phyloP scores from a whole-genome alignment of 108 stramenopile species.

The Nannochloropsis salina region DNA sequence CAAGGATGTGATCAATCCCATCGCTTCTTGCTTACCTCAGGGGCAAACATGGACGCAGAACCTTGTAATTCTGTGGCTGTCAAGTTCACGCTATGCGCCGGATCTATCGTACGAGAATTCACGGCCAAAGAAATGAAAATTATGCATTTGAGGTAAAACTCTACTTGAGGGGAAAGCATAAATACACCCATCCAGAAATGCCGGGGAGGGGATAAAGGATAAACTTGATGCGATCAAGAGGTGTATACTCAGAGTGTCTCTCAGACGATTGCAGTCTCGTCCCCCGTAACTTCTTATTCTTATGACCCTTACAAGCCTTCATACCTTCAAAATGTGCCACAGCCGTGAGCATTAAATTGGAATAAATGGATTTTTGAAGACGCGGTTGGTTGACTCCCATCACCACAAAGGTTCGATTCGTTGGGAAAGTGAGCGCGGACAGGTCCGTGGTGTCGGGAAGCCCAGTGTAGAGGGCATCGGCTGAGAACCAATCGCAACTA shows the following conservation, averaged over 20 bases:
- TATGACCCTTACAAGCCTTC: neutral
- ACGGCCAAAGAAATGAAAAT: neutral
- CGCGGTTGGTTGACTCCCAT: neutral
- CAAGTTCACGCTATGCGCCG: neutral
- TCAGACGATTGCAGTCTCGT: neutral
- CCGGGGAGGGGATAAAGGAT: too few species aligned
- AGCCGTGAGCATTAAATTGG: neutral
- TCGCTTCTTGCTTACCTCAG: neutral
- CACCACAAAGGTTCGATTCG: neutral
- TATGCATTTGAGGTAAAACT: too few species aligned
- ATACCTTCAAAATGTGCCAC: neutral
- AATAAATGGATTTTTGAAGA: neutral
- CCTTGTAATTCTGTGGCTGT: neutral
- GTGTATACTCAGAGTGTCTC: neutral
- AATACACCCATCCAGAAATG: too few species aligned
- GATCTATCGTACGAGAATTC: neutral
- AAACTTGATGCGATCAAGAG: too few species aligned
- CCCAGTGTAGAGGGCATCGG: neutral
- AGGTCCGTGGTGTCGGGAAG: neutral
- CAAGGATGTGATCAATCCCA: too few species aligned
- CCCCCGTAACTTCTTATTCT: neutral
- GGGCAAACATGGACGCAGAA: neutral
- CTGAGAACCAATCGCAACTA: neutral
- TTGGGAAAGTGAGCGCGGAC: neutral
- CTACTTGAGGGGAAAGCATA: too few species aligned